Evolutionary conservation across 2,329 filamentous ascomycete genomes (phyloP).

Genomic region (Colletotrichum sp.): DNA sequence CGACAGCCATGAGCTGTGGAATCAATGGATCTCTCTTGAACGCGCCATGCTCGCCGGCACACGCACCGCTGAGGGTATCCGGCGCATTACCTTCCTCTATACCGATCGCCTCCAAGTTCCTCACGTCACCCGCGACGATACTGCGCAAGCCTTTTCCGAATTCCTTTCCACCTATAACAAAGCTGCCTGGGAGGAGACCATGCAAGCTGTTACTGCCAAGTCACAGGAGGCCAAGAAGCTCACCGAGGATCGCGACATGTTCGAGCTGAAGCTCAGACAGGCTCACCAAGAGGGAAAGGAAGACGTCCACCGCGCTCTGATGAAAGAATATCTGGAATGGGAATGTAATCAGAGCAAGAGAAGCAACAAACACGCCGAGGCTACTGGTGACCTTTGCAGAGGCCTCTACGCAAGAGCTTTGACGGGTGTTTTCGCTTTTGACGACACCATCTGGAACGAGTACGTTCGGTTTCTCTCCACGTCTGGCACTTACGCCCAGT

Average conservation of each 20-base stretch:
- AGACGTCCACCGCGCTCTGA: constrained; percentile 55
- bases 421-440: constrained; percentile 70
- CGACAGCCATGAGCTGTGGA: constrained; percentile 81
- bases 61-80: constrained; percentile 60
- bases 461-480: constrained; percentile 77
- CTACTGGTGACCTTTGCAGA: constrained; percentile 57
- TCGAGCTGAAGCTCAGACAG: constrained; percentile 69
- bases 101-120: constrained; percentile 74
- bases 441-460: constrained; percentile 82
- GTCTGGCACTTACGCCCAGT: constrained; percentile 39
- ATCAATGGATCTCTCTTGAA: constrained; percentile 77
- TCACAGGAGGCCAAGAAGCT: constrained; percentile 69
- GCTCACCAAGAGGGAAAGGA: constrained; percentile 62
- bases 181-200: constrained; percentile 73
- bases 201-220: constrained; percentile 70
- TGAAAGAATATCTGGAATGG: constrained; percentile 82
- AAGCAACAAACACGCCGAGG: constrained; percentile 50
- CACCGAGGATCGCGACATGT: constrained; percentile 68
- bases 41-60: constrained; percentile 68
- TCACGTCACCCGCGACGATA: constrained; percentile 77
- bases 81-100: constrained; percentile 72
- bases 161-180: constrained; percentile 77
- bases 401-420: constrained; percentile 83
- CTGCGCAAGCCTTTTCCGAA: constrained; percentile 75
- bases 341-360: constrained; percentile 71